Base-by-base conservation (phyloP, 352 stramenopile species). In the Pythium brachiatum region DNA sequence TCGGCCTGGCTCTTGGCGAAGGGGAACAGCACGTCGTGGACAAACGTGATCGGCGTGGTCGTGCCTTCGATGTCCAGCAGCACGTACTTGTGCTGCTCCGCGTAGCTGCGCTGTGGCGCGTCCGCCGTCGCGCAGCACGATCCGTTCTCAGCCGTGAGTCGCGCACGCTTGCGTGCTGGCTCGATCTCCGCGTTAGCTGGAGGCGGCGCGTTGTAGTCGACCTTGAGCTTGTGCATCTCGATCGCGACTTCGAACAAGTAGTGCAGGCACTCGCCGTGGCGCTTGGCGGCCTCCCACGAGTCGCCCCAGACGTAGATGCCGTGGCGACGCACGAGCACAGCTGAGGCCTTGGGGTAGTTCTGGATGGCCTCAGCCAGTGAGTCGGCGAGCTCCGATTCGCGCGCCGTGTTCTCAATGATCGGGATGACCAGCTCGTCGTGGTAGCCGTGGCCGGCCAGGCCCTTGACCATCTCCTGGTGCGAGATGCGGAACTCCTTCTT, bases 381-480 rank as follows among this genome's bases (percentile, higher is more conserved):
- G 53, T 95, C 87, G 1, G 94, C 89, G 9, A 99, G 79, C 29
- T 95, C 73, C 52, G 95, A 90, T 72, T 99, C 96, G 20, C 87
- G 88, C 0, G 94, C 89, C 36, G 89, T 95, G 80, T 99, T 99
- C 59, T 98, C 92, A 53, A 99, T 98, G 65, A 99, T 97, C 15
- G 96, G 96, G 50, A 99, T 82, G 44, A 98, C 88, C 36, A 98
- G 72, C n/a, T 95, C 79, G 64, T 96, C 88, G 66, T 95, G 73
- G 73, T 96, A 98, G 2, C 88, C 88, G 64, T 97, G 88, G 56
- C 92, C 86, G 0, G 87, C 88, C 20, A 98, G 89, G 3, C 96
- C 96, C 79, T 99, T 99, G 64, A 98, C 92, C 96, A 99, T 99
- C 78, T 99, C 96, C 61, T 98, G 86, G 70, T 98, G 92, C 20